Evolutionary conservation across 768 basidiomycete species (phyloP), one percentile per base, ranked within the genome.

Genomic region (Boletus barrowsii): DNA sequence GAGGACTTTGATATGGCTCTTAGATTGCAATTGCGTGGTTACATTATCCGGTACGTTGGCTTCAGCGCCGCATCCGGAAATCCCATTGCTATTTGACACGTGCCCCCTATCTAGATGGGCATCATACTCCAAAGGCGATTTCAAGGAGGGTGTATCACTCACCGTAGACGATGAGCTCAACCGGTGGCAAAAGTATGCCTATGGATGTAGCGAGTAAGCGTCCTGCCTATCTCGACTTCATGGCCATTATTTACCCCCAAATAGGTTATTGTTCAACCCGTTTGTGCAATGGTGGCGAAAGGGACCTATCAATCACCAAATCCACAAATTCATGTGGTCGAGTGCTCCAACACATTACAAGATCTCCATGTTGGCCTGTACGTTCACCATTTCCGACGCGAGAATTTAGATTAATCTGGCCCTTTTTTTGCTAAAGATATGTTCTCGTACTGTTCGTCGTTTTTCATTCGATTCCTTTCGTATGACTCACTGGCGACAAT

Each of bases 81-180:
- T 53, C 37, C 30, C n/a, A 14, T n/a, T 24, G 14, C 40, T 29
- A 36, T 18, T 9, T 36, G 36, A 54, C 10, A 6, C 39, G n/a
- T 22, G 9, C 24, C 44, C 50, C 47, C 42, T 10, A 29, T n/a
- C 17, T 10, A 85, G 62, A 36, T 75, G 89, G 92, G 87, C 91
- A 29, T 90, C 88, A 0, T 95, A 95, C 68, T 87, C 84, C 2
- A 79, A 88, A 20, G 84, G 90, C 45, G 88, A 83, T 2, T 95
- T 94, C 76, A 89, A 93, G 73, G 93, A 96, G 64, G 93, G 93
- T 57, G 93, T 96, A 18, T 90, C 88, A 0, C 75, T 96, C 15
- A 94, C 93, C 0, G 85, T 84, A 51, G 91, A 93, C 48, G 93
- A 96, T 63, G 93, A 96, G 68, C 74, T 96, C 10, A 94, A 94